phyloP scores from a whole-genome alignment of 257 asterid genomes.

The Agastache rugosa region DNA sequence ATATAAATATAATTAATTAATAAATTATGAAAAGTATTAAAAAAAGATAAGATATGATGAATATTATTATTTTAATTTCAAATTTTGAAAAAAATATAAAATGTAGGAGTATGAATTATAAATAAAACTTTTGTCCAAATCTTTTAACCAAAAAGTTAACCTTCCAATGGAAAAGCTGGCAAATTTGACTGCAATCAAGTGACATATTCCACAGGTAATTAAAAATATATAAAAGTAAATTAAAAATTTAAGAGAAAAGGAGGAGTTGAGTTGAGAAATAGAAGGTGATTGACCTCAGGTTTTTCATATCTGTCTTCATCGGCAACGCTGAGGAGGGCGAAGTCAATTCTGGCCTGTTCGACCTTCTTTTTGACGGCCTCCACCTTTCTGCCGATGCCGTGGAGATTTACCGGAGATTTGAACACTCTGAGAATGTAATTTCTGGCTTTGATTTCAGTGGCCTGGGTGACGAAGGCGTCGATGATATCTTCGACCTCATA shows the following conservation, averaged over 20 bases:
- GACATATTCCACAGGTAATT: too few relatives aligned
- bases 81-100: too few relatives aligned
- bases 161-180: too few relatives aligned
- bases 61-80: too few relatives aligned
- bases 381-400: slow-evolving; percentile 36
- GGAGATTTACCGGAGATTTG: slow-evolving; percentile 25
- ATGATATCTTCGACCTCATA: slow-evolving; percentile 46
- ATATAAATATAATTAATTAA: too few relatives aligned
- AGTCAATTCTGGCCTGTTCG: slow-evolving; percentile 28
- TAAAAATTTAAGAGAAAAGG: too few relatives aligned
- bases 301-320: slow-evolving; percentile 26
- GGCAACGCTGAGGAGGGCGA: slow-evolving; percentile 29
- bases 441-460: slow-evolving; percentile 27
- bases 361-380: slow-evolving; percentile 24
- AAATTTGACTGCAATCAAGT: not conserved
- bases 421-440: slow-evolving; percentile 25
- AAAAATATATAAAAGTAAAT: too few relatives aligned
- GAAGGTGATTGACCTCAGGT: slow-evolving; percentile 29
- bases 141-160: too few relatives aligned
- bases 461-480: slow-evolving; percentile 43
- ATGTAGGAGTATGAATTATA: too few relatives aligned
- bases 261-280: not conserved
- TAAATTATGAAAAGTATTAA: too few relatives aligned
- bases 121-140: too few relatives aligned
- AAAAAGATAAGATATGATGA: too few relatives aligned